phyloP scores from a whole-genome alignment of 2,329 filamentous ascomycete species.

The Aurifilum marmelostoma region DNA sequence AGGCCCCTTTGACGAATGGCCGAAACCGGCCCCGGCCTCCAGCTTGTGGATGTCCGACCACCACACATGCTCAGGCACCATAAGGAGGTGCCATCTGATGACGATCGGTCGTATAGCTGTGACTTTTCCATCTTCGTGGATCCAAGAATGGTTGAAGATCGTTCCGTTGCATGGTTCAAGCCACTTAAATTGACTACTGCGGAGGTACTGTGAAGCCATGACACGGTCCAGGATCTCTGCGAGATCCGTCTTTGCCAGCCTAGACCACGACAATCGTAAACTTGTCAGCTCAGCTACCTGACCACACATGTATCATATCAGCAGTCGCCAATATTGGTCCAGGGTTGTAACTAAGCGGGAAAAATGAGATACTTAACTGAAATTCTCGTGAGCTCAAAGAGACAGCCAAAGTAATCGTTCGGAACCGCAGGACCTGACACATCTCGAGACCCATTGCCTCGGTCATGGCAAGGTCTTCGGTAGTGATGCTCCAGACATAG shows the following conservation, averaged over 20 bases:
- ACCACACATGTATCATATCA: background rate
- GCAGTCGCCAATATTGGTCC: background rate
- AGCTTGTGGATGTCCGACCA: background rate
- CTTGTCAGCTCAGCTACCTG: background rate
- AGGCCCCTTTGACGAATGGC: background rate
- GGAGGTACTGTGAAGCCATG: background rate
- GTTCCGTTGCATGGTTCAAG: conserved; percentile 3
- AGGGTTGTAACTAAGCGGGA: too few relatives aligned
- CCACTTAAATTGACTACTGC: background rate
- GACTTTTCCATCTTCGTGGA: background rate
- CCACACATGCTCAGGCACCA: background rate
- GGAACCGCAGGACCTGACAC: conserved; percentile 3
- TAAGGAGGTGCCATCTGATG: background rate
- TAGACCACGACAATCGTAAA: background rate
- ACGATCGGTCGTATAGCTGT: background rate
- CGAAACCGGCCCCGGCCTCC: background rate
- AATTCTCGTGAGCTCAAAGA: background rate
- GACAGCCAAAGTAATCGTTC: background rate
- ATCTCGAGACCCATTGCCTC: background rate
- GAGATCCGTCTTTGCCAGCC: conserved; percentile 1
- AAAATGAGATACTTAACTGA: background rate
- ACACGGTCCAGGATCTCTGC: conserved; percentile 1
- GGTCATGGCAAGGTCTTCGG: background rate
- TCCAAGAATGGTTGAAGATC: background rate
- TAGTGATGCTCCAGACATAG: conserved; percentile 2